Conservation (phyloP, 2,329 filamentous ascomycete genomes). For the Shiraia bambusicola region DNA sequence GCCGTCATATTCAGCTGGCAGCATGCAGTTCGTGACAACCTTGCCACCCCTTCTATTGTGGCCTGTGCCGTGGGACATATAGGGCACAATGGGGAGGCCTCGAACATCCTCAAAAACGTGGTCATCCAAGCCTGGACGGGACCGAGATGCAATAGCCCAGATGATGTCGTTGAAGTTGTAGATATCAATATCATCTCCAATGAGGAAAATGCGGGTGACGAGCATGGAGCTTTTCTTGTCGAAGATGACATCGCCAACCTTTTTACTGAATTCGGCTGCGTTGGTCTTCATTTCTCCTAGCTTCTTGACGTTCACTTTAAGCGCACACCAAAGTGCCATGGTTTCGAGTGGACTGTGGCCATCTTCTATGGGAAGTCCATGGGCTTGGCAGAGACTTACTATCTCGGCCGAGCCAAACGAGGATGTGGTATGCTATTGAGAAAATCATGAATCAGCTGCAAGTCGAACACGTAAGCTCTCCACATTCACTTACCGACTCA, state of each 20-base stretch:
- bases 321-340: slow-evolving; percentile 51
- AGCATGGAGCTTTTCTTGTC: slow-evolving; percentile 46
- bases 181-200: slow-evolving; percentile 54
- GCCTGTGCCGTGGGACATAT: slow-evolving; percentile 2
- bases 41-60: neutral
- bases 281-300: slow-evolving; percentile 3
- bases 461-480: neutral
- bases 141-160: slow-evolving; percentile 54
- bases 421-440: slow-evolving; percentile 3
- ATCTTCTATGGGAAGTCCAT: slow-evolving; percentile 48
- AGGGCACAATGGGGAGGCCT: slow-evolving; percentile 2
- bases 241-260: slow-evolving; percentile 49
- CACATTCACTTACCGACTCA: slow-evolving; percentile 43
- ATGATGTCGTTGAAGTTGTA: slow-evolving; percentile 51
- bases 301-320: slow-evolving; percentile 4
- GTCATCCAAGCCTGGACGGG: slow-evolving; percentile 40
- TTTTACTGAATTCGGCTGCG: slow-evolving; percentile 5
- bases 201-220: slow-evolving; percentile 50
- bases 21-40: slow-evolving; percentile 1
- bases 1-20: slow-evolving; percentile 2
- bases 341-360: slow-evolving; percentile 50
- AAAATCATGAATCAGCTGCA: neutral
- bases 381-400: slow-evolving; percentile 32
- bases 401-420: slow-evolving; percentile 50
- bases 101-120: slow-evolving; percentile 2